phyloP scores from a whole-genome alignment of 2,329 filamentous ascomycete genomes.

The Pochonia chlamydosporia region DNA sequence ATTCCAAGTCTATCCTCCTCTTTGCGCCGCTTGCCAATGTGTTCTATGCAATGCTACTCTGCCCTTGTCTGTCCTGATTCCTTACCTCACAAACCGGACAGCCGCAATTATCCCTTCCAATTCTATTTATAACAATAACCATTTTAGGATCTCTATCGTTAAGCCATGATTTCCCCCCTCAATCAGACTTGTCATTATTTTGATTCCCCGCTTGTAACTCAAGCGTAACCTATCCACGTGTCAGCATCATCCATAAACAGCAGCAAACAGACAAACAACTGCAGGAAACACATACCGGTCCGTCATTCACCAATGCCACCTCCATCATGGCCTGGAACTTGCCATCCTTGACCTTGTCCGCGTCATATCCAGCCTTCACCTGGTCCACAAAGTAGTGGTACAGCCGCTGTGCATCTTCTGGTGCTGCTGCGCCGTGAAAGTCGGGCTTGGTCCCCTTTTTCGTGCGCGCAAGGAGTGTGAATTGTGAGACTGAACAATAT shows the following conservation, averaged over 20 bases:
- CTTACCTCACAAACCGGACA: no score
- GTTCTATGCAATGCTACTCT: no score
- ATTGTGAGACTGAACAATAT: conserved; percentile 72
- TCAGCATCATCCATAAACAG: not conserved
- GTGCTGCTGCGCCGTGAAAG: conserved; percentile 81
- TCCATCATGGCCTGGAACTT: conserved; percentile 99
- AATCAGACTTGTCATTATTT: conserved; percentile 1
- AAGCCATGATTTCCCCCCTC: not conserved
- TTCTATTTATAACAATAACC: no score
- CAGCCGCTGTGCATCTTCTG: conserved; percentile 70
- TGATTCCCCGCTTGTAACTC: conserved; percentile 13
- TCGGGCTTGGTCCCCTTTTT: conserved; percentile 95
- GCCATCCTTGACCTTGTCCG: conserved; percentile 84
- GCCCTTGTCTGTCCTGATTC: no score
- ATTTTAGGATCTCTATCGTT: no score
- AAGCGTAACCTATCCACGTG: conserved; percentile 16
- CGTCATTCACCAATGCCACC: conserved; percentile 85
- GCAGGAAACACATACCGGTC: conserved; percentile 43
- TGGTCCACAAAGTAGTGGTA: conserved; percentile 81
- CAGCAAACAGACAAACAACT: not conserved
- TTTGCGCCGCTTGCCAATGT: no score
- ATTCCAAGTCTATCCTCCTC: no score
- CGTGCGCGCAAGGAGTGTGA: conserved; percentile 87
- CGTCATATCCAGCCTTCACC: conserved; percentile 64
- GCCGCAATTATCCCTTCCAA: no score